Percentiles rank a stretch among this genome's conserved stretches.
These are phyloP conservation scores for Metrosideros polymorpha DNA, from an alignment of 441 rosid genomes.

Conservation along the genomic window DNA sequence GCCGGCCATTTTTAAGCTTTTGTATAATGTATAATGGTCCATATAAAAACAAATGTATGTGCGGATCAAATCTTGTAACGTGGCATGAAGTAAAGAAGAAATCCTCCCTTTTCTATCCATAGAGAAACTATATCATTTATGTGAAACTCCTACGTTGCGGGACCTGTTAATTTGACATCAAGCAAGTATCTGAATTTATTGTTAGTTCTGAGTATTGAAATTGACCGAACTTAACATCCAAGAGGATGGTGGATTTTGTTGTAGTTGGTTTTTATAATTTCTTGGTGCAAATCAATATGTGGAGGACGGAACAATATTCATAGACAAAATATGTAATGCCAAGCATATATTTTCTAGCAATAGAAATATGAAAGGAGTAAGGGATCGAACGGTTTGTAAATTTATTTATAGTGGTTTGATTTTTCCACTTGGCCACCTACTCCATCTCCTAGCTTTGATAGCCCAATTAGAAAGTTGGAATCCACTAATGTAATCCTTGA, in stretches of 20 bases:
- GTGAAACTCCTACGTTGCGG: not conserved
- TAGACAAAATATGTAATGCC: not conserved
- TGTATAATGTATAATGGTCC: not conserved
- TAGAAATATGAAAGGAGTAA: not conserved
- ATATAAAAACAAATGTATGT: not conserved
- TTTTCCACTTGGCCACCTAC: not conserved
- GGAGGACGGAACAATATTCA: not conserved
- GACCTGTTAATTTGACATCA: not conserved
- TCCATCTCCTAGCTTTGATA: not conserved
- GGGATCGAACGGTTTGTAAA: not conserved
- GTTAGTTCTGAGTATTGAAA: not conserved
- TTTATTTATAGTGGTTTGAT: not conserved
- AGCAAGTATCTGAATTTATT: not conserved
- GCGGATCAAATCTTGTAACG: not conserved
- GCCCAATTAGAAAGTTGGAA: not conserved
- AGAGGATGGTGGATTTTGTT: not conserved
- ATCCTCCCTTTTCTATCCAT: not conserved
- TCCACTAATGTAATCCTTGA: not conserved
- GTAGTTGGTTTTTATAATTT: not conserved
- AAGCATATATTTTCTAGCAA: not conserved
- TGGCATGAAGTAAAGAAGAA: not conserved
- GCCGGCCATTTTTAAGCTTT: not conserved
- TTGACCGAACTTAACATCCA: not conserved
- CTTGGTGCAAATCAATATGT: not conserved
- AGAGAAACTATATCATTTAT: not conserved